Base-by-base conservation (phyloP, 2,329 filamentous ascomycete species). In the Talaromyces sp. region DNA sequence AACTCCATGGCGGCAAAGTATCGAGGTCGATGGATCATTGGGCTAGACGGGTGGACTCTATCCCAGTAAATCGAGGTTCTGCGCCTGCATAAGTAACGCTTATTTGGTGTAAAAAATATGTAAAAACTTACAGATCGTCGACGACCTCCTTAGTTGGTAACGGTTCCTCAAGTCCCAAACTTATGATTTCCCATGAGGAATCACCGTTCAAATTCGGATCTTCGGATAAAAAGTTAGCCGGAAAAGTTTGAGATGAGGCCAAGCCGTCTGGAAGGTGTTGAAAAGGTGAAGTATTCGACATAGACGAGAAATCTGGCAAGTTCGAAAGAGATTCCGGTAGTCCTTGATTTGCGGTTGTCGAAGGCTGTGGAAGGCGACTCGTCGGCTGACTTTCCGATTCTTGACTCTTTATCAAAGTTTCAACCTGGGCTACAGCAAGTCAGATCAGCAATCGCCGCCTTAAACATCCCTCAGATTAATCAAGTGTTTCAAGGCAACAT, bases 1-100 rank as follows among this genome's bases (percentile, higher is more conserved):
- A 97, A 81, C 69, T 93, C 91, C 87, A 97, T 91, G 32, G 91
- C 90, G 21, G 92, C 89, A 61, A 94, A 80, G 72, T 94, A 97
- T 56, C 93, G 86, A 62, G 88, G 90, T 67, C 88, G 89, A 73
- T 99, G 93, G 60, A 97, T 89, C 83, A 97, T 90, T 17, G 94
- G 92, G 60, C 90, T 69, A 0, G 91, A 91, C 0, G 89, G 88
- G 70, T 97, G 91, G 10, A 96, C 83, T 74, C 95, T 97, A 60
- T 92, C 87, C 71, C 97, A 97, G 75, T 90, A 99, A 27, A 94
- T 86, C 67, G 90, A 84, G 68, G 95, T 88, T 57, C 88, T 92
- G 70, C 26, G 38, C 55, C 41, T 52, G 67, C 32, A 51, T 61
- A 35, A 70, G 65, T 58, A 61, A 29, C 19, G 51, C 61, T 51